Percentiles rank a stretch among this genome's conserved stretches.
These are phyloP conservation scores for Candida silvatica DNA, from an alignment of 805 yeast species.

Conservation along the genomic window DNA sequence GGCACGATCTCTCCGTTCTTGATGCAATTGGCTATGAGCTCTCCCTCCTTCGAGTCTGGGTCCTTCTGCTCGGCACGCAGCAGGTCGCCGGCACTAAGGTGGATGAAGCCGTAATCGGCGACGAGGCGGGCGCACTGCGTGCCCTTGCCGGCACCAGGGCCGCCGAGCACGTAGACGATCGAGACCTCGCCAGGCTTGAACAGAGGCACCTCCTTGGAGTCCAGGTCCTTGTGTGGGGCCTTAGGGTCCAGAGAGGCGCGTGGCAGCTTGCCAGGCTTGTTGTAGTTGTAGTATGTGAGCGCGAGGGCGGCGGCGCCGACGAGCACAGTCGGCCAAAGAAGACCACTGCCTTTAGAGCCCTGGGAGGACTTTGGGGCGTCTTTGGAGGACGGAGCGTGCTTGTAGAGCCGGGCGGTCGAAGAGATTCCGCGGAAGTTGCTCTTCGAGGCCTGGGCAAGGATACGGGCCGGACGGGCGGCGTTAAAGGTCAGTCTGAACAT, in stretches of 20 bases:
- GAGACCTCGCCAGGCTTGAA: slow-evolving; percentile 61
- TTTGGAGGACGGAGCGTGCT: too few species aligned
- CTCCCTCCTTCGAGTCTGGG: slow-evolving; percentile 76
- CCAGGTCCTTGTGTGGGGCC: slow-evolving; percentile 1
- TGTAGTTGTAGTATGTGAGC: slow-evolving; percentile 24
- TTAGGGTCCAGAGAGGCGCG: slow-evolving; percentile 24
- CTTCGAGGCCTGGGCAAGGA: too few species aligned
- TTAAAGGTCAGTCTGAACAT: too few species aligned
- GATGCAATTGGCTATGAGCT: slow-evolving; percentile 74
- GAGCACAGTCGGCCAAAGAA: slow-evolving; percentile 17
- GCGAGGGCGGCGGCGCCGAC: slow-evolving; percentile 25
- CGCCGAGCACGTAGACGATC: slow-evolving; percentile 88
- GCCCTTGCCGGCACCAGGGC: slow-evolving; percentile 98
- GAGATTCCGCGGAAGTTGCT: too few species aligned
- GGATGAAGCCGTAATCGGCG: slow-evolving; percentile 71
- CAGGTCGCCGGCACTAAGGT: slow-evolving; percentile 93
- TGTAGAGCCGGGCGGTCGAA: slow-evolving; percentile 1
- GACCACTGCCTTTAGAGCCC: slow-evolving; percentile 13
- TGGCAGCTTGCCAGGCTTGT: slow-evolving; percentile 23
- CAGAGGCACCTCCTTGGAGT: slow-evolving; percentile 7
- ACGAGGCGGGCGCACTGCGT: slow-evolving; percentile 90
- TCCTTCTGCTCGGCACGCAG: slow-evolving; percentile 87
- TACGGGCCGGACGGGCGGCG: too few species aligned
- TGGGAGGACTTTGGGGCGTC: too few species aligned
- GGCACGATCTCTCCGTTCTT: slow-evolving; percentile 91